Conservation (phyloP, 1,284 basidiomycete genomes). For the Ceratobasidium sp. region DNA sequence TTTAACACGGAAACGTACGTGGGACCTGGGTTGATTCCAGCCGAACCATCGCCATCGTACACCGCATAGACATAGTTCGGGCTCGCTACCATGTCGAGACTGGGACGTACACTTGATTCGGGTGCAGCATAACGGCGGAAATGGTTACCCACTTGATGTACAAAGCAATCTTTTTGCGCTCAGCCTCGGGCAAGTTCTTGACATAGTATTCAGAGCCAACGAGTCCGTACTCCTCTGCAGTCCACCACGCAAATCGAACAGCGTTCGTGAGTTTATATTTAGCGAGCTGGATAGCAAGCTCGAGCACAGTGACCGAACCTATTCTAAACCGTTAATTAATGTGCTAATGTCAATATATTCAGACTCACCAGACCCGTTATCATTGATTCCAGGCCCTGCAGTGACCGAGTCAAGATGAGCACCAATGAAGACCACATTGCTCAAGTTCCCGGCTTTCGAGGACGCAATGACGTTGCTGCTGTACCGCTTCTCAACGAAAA, state of each 20-base stretch:
- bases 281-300: constrained; percentile 30
- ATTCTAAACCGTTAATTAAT: neutral
- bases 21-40: constrained; percentile 30
- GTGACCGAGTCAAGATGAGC: constrained; percentile 32
- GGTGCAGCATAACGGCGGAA: neutral
- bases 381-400: constrained; percentile 35
- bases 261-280: constrained; percentile 37
- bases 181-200: constrained; percentile 25
- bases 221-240: constrained; percentile 31
- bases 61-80: constrained; percentile 38
- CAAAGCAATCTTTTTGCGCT: constrained; percentile 35
- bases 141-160: constrained; percentile 28
- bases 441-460: constrained; percentile 29
- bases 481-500: constrained; percentile 6
- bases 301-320: constrained; percentile 29
- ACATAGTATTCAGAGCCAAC: constrained; percentile 36
- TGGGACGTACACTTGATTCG: neutral
- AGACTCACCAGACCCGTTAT: constrained; percentile 33
- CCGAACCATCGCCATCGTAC: constrained; percentile 39
- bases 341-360: neutral
- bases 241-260: constrained; percentile 41
- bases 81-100: constrained; percentile 40
- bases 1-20: constrained; percentile 3
- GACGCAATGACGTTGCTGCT: constrained; percentile 36
- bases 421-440: constrained; percentile 29